Evolutionary conservation across 345 rosid genomes (phyloP).

Genomic region (Garcia nutans): DNA sequence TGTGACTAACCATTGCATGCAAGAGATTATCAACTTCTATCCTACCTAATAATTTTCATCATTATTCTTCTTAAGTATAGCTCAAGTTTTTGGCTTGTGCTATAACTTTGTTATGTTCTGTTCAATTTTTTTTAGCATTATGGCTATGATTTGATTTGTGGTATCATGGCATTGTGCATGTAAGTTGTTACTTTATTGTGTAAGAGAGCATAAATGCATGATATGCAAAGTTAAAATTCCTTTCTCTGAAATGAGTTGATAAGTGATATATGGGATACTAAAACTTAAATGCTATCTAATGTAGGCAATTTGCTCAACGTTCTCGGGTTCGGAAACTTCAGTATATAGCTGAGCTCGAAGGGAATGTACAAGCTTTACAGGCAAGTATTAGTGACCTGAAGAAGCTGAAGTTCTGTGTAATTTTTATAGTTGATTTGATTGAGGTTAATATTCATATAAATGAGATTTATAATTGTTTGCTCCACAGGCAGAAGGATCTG

Average conservation of each 20-base stretch:
- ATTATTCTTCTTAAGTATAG: not conserved
- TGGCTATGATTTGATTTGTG: not conserved
- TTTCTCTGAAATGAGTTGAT: not conserved
- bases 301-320: slow-evolving; percentile 98
- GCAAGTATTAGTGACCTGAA: slow-evolving; percentile 33
- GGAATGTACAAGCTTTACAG: slow-evolving; percentile 95
- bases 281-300: slow-evolving; percentile 20
- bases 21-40: not conserved
- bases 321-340: slow-evolving; percentile 98
- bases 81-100: not conserved
- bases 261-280: slow-evolving; percentile 16
- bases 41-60: not conserved
- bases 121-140: not conserved
- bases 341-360: slow-evolving; percentile 98
- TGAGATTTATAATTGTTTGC: not conserved
- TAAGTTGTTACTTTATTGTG: not conserved
- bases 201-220: not conserved
- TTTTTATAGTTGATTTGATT: slow-evolving; percentile 1
- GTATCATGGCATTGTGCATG: too few relatives aligned
- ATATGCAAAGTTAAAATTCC: not conserved
- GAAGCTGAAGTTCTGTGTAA: slow-evolving; percentile 1
- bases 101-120: not conserved
- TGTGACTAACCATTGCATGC: not conserved
- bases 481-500: slow-evolving; percentile 64
- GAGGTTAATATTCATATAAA: slow-evolving; percentile 3